These are phyloP conservation scores for Thermothelomyces thermophilus DNA, from an alignment of 2,329 filamentous ascomycete genomes.

Conservation along the genomic window DNA sequence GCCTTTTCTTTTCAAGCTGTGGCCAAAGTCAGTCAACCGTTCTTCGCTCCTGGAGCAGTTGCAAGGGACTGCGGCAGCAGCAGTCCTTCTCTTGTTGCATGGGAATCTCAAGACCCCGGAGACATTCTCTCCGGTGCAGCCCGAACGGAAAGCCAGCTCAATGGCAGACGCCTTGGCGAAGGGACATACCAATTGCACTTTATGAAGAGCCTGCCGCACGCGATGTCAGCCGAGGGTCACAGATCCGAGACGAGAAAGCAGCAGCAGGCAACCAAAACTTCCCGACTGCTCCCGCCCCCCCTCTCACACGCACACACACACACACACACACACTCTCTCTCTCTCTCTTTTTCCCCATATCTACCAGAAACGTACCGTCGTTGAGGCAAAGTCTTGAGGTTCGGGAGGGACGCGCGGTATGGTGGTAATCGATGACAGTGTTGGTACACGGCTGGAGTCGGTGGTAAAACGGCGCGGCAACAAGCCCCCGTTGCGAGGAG, in stretches of 20 bases:
- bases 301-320: too few relatives aligned
- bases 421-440: constrained; percentile 58
- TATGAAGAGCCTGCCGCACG: constrained; percentile 53
- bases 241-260: not conserved
- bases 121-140: not conserved
- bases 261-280: not conserved
- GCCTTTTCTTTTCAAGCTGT: constrained; percentile 88
- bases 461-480: constrained; percentile 92
- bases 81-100: not conserved
- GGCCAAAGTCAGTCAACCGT: constrained; percentile 14
- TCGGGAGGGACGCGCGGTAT: constrained; percentile 41
- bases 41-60: not conserved
- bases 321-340: too few relatives aligned
- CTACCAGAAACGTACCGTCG: constrained; percentile 26
- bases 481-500: constrained; percentile 52
- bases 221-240: constrained; percentile 17
- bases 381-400: constrained; percentile 43
- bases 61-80: not conserved
- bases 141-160: not conserved
- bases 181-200: constrained; percentile 67
- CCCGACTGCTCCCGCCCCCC: not conserved
- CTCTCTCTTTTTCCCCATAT: too few relatives aligned
- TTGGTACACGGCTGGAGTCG: constrained; percentile 77
- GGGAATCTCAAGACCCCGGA: not conserved
- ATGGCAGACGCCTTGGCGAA: too few relatives aligned